These are phyloP conservation scores for Gossypium anomalum DNA, from an alignment of 345 rosid species.

Conservation along the genomic window DNA sequence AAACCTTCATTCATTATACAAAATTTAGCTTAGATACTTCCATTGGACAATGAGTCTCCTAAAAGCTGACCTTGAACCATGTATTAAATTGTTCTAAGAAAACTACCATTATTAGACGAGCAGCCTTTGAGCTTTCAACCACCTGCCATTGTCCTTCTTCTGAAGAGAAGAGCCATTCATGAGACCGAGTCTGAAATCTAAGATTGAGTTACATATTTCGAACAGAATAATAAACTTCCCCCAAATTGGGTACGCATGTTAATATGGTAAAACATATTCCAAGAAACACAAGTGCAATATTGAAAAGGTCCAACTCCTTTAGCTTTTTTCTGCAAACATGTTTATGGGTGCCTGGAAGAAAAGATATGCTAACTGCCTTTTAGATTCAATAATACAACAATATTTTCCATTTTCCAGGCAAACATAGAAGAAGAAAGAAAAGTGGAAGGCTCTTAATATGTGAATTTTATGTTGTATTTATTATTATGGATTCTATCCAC, in stretches of 20 bases:
- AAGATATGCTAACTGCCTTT: background rate
- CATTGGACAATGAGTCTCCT: background rate
- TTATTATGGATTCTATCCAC: background rate
- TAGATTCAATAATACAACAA: background rate
- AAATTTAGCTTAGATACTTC: constrained; percentile 18
- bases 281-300: background rate
- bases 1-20: constrained; percentile 50
- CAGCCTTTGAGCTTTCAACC: constrained; percentile 78
- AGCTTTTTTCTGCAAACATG: background rate
- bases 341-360: background rate
- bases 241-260: background rate
- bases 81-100: constrained; percentile 8
- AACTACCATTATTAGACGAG: constrained; percentile 87
- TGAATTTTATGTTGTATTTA: background rate
- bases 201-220: constrained; percentile 29
- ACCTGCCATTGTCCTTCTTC: constrained; percentile 97
- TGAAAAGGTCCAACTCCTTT: background rate
- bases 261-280: background rate
- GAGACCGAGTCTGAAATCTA: constrained; percentile 76
- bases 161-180: constrained; percentile 93
- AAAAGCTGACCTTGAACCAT: constrained; percentile 8
- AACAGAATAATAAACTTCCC: constrained; percentile 13
- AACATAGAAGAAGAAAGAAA: background rate
- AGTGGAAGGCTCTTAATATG: background rate
- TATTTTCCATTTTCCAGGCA: background rate